phyloP scores from a whole-genome alignment of 148 eudicot genomes.

The Tetragonia tetragonoides region DNA sequence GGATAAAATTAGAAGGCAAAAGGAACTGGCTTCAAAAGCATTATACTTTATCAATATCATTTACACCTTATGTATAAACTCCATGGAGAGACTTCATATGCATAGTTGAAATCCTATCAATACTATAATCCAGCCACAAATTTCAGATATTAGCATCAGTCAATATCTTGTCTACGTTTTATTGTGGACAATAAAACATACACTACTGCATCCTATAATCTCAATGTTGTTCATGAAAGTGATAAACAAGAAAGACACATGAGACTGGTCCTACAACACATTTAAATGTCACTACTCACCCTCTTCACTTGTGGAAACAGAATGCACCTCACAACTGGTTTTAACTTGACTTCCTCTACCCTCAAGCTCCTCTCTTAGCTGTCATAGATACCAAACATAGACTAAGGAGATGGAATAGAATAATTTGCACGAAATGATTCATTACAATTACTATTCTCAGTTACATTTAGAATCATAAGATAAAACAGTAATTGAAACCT shows the following conservation, averaged over 20 bases:
- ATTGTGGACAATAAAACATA: not conserved
- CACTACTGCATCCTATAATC: not conserved
- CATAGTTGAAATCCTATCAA: not conserved
- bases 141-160: not conserved
- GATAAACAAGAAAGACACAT: not conserved
- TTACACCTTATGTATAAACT: not conserved
- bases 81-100: not conserved
- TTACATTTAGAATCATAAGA: not conserved
- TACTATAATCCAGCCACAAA: not conserved
- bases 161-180: not conserved
- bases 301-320: slow-evolving; percentile 48
- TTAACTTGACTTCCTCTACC: slow-evolving; percentile 61
- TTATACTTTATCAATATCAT: too few species aligned
- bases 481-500: slow-evolving; percentile 22
- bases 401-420: not conserved
- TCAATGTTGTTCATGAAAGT: not conserved
- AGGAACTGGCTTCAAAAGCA: too few species aligned
- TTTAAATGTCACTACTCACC: slow-evolving; percentile 39
- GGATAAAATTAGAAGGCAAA: too few species aligned
- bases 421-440: not conserved
- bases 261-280: not conserved
- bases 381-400: not conserved
- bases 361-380: slow-evolving; percentile 66
- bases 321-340: slow-evolving; percentile 48
- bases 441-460: not conserved